Conservation (phyloP, 129 eudicot species). For the Calendula officinalis region DNA sequence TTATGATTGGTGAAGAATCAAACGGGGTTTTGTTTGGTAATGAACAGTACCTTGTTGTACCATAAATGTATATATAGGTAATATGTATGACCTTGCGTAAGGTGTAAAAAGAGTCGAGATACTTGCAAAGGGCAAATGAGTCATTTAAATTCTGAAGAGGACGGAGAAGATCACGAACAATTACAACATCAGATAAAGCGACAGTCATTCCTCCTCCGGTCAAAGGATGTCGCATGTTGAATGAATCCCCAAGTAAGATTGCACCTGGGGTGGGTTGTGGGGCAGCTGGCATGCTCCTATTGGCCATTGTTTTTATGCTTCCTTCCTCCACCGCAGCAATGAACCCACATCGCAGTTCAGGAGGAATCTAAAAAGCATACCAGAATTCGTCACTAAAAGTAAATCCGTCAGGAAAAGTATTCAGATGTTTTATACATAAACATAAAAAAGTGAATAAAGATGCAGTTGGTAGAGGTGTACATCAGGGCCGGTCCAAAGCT, state of each 20-base stretch:
- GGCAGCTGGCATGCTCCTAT: conserved; percentile 60
- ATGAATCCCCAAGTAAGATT: conserved; percentile 63
- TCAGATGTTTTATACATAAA: no score
- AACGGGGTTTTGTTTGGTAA: no score
- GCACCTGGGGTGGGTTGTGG: conserved; percentile 68
- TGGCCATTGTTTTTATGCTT: conserved; percentile 55
- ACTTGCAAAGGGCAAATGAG: conserved; percentile 47
- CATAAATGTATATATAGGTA: no score
- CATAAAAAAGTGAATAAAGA: no score
- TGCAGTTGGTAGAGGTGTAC: no score
- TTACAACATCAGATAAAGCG: conserved; percentile 60
- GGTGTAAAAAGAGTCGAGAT: conserved; percentile 61
- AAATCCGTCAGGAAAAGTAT: neutral
- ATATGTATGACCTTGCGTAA: conserved; percentile 51
- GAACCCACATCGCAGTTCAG: conserved; percentile 41
- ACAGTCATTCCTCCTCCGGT: conserved; percentile 94
- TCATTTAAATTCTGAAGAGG: conserved; percentile 44
- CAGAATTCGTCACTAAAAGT: neutral
- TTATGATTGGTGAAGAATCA: no score
- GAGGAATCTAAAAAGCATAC: conserved; percentile 35
- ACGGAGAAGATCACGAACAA: conserved; percentile 62
- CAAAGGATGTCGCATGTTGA: conserved; percentile 75
- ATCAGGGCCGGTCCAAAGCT: no score
- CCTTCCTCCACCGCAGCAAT: conserved; percentile 46
- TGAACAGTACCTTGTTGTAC: no score